phyloP scores from a whole-genome alignment of 371 early-diverging fungal species.

The Mortierella sp. region DNA sequence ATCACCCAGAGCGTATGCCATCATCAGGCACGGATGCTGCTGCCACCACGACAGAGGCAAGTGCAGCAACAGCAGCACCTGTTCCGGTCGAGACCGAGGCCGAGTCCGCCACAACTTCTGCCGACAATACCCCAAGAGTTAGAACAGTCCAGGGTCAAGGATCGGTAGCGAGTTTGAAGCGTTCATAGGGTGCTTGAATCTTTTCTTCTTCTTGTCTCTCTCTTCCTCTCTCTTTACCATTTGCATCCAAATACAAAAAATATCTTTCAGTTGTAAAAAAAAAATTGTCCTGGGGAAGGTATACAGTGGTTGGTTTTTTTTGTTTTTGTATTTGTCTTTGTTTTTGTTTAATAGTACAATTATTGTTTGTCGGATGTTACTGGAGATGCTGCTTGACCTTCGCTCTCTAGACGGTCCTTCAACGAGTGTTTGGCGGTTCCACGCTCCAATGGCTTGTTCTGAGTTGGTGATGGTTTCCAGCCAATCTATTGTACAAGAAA shows the following conservation, averaged over 20 bases:
- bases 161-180: constrained; percentile 10
- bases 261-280: too few relatives aligned
- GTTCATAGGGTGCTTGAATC: not conserved
- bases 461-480: constrained; percentile 84
- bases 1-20: constrained; percentile 63
- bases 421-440: constrained; percentile 79
- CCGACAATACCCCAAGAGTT: not conserved
- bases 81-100: too few relatives aligned
- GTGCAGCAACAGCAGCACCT: too few relatives aligned
- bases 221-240: constrained; percentile 1
- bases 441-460: constrained; percentile 77
- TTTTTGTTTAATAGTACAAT: too few relatives aligned
- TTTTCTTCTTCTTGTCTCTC: not conserved
- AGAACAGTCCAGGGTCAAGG: constrained; percentile 26
- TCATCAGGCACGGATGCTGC: constrained; percentile 17
- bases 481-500: constrained; percentile 70
- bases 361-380: too few relatives aligned
- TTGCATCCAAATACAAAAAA: too few relatives aligned
- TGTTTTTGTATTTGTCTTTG: too few relatives aligned
- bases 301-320: too few relatives aligned
- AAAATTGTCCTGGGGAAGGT: too few relatives aligned
- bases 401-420: constrained; percentile 65
- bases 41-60: not conserved
- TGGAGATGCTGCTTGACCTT: not conserved
- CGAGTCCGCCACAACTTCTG: too few relatives aligned